Percentiles rank a stretch among this genome's conserved stretches.
Conservation (phyloP, 768 basidiomycete species). For the Royoungia palumana region DNA sequence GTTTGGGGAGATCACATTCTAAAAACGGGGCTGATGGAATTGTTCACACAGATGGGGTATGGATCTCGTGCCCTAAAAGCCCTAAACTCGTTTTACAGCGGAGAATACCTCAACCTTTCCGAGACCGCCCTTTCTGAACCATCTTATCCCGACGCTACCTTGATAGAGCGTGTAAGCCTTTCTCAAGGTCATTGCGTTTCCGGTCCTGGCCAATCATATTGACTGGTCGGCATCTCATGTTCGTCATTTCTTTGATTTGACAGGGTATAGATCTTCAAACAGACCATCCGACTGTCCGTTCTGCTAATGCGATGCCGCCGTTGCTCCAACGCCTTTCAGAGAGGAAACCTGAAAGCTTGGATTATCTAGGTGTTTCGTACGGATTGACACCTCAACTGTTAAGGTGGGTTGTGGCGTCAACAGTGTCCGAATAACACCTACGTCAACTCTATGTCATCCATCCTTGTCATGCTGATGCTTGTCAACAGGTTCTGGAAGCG, state of each 20-base stretch:
- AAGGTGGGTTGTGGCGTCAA: constrained; percentile 39
- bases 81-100: constrained; percentile 87
- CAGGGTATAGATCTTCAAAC: constrained; percentile 62
- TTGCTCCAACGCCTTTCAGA: constrained; percentile 88
- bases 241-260: background rate
- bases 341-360: constrained; percentile 82
- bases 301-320: constrained; percentile 82
- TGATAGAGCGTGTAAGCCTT: constrained; percentile 43
- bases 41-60: constrained; percentile 81
- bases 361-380: constrained; percentile 96
- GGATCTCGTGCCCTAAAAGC: constrained; percentile 85
- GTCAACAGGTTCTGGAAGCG: constrained; percentile 87
- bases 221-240: background rate
- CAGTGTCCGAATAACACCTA: background rate
- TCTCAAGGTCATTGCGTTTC: background rate
- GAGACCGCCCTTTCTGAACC: constrained; percentile 51
- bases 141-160: constrained; percentile 56
- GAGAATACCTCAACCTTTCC: constrained; percentile 85
- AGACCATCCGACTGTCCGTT: constrained; percentile 72
- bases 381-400: constrained; percentile 86
- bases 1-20: background rate
- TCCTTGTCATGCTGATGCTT: background rate
- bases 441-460: background rate
- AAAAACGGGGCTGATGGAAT: constrained; percentile 2
- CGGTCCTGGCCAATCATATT: background rate